Evolutionary conservation across 2,329 filamentous ascomycete species (phyloP).

Genomic region (Pyrenophora graminea): DNA sequence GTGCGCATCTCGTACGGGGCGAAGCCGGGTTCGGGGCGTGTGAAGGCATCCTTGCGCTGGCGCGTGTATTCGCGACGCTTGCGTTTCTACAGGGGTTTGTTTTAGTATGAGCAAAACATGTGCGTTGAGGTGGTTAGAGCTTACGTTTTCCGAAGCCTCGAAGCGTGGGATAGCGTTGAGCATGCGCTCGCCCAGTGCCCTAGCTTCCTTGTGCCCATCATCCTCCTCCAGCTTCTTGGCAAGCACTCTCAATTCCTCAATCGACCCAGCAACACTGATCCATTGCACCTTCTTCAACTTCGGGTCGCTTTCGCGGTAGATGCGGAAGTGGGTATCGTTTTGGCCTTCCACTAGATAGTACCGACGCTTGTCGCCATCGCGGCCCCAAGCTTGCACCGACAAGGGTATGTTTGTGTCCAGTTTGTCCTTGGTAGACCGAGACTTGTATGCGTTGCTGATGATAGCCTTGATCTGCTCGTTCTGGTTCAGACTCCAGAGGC

Average conservation of each 20-base stretch:
- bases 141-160: slow-evolving; percentile 87
- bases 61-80: slow-evolving; percentile 90
- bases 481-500: slow-evolving; percentile 86
- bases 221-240: slow-evolving; percentile 75
- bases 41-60: slow-evolving; percentile 82
- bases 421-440: slow-evolving; percentile 80
- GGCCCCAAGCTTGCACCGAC: slow-evolving; percentile 88
- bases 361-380: slow-evolving; percentile 84
- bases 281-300: slow-evolving; percentile 77
- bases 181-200: slow-evolving; percentile 77
- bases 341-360: slow-evolving; percentile 94
- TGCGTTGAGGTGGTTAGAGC: background rate
- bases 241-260: slow-evolving; percentile 79
- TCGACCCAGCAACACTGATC: slow-evolving; percentile 90
- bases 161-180: slow-evolving; percentile 81
- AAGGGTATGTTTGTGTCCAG: slow-evolving; percentile 81
- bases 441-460: slow-evolving; percentile 70
- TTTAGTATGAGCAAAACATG: slow-evolving; percentile 16
- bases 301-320: slow-evolving; percentile 92
- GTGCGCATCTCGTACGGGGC: slow-evolving; percentile 96
- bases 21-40: slow-evolving; percentile 83
- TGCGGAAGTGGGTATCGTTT: slow-evolving; percentile 89
- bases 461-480: slow-evolving; percentile 81
- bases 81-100: slow-evolving; percentile 69
- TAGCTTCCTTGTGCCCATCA: slow-evolving; percentile 82